These are phyloP conservation scores for Trametes sp. DNA, from an alignment of 1,284 basidiomycete species.

Conservation along the genomic window DNA sequence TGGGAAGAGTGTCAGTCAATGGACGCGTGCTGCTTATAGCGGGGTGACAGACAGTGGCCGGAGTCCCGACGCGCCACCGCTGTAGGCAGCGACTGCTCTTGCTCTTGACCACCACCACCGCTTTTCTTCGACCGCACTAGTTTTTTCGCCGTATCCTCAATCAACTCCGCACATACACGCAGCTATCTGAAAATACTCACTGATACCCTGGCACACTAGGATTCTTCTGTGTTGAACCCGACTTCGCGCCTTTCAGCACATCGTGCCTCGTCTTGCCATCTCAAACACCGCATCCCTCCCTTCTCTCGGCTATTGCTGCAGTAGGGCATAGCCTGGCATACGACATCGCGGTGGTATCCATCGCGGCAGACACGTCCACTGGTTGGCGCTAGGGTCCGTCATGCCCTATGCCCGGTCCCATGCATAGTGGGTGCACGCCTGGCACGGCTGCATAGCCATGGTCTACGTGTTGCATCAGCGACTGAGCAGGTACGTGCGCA, in stretches of 20 bases:
- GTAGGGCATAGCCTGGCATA: neutral
- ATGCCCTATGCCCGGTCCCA: neutral
- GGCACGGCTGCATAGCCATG: neutral
- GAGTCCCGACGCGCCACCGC: neutral
- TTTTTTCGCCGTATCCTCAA: neutral
- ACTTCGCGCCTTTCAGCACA: too few relatives aligned
- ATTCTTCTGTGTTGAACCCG: too few relatives aligned
- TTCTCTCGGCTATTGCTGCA: too few relatives aligned
- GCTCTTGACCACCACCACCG: conserved; percentile 8
- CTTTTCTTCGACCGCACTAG: neutral
- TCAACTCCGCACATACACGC: too few relatives aligned
- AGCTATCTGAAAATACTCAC: too few relatives aligned
- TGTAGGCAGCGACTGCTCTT: neutral
- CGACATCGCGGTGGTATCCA: neutral
- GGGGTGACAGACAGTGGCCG: too few relatives aligned
- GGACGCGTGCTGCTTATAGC: too few relatives aligned
- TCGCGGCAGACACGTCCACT: neutral
- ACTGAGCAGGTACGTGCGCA: neutral
- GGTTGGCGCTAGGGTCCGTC: neutral
- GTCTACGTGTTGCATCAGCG: neutral
- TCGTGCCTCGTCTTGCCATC: too few relatives aligned
- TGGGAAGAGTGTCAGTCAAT: too few relatives aligned
- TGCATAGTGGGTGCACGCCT: neutral
- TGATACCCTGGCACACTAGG: too few relatives aligned
- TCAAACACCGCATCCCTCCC: too few relatives aligned